Evolutionary conservation across 176 grass and related monocot species (phyloP).

Genomic region (Olyra latifolia): DNA sequence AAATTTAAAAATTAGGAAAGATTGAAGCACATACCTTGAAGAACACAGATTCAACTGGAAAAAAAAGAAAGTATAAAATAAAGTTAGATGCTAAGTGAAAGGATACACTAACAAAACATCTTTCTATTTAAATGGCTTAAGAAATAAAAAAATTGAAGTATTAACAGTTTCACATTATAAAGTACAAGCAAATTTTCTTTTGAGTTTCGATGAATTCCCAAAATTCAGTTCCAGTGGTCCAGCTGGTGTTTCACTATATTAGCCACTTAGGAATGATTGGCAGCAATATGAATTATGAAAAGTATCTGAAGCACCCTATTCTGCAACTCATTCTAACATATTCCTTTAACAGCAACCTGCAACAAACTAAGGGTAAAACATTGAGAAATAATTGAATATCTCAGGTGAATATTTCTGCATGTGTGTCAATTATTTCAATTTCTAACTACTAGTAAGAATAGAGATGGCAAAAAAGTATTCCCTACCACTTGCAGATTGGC

Average conservation of each 20-base stretch:
- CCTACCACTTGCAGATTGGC: constrained; percentile 66
- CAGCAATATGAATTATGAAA: constrained; percentile 8
- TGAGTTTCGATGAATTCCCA: not conserved
- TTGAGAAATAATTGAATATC: not conserved
- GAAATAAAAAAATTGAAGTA: not conserved
- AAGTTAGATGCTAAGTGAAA: constrained; percentile 32
- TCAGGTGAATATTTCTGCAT: not conserved
- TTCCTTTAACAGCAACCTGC: not conserved
- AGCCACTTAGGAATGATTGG: not conserved
- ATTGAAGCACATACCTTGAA: constrained; percentile 60
- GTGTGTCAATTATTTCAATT: not conserved
- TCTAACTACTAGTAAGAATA: not conserved
- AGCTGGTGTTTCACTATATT: constrained; percentile 13
- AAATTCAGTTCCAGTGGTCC: not conserved
- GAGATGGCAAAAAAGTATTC: not conserved
- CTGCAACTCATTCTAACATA: not conserved
- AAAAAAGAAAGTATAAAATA: constrained; percentile 29
- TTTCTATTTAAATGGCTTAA: constrained; percentile 22
- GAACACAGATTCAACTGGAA: constrained; percentile 87
- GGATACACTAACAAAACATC: constrained; percentile 17
- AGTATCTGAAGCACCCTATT: not conserved
- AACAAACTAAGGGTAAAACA: not conserved
- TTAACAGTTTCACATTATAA: not conserved
- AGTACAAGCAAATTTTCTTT: constrained; percentile 25
- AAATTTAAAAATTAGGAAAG: constrained; percentile 22